Evolutionary conservation across 768 basidiomycete species (phyloP).

Genomic region (Hypholoma sublateritium): DNA sequence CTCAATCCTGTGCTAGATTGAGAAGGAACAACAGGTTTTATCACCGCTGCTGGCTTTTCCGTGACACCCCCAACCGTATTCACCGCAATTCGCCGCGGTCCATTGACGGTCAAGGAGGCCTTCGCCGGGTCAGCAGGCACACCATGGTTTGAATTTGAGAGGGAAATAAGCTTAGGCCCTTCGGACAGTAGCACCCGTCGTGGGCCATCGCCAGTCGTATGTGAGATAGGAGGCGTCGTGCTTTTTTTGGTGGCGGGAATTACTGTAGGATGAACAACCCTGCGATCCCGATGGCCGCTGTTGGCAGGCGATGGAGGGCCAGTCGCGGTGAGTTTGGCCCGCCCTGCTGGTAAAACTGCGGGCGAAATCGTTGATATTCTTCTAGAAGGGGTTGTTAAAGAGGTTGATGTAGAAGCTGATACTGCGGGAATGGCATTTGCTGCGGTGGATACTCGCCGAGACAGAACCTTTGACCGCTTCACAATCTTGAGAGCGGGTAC

Average conservation of each 20-base stretch:
- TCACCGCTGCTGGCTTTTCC: not conserved
- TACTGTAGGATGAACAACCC: not conserved
- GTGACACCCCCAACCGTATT: not conserved
- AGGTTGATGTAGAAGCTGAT: constrained; percentile 3
- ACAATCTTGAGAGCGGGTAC: constrained; percentile 49
- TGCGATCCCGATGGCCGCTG: not conserved
- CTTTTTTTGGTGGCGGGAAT: not conserved
- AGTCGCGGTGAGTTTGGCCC: not conserved
- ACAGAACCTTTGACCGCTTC: constrained; percentile 31
- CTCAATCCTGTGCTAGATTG: constrained; percentile 19
- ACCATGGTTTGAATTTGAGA: constrained; percentile 9
- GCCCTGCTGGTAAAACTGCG: not conserved
- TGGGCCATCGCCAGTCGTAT: constrained; percentile 20
- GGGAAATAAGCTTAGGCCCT: constrained; percentile 19
- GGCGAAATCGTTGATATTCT: constrained; percentile 9
- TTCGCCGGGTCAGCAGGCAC: constrained; percentile 13
- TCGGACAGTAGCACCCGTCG: constrained; percentile 31
- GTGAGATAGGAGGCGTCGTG: not conserved
- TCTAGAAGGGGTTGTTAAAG: constrained; percentile 7
- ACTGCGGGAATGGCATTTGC: not conserved
- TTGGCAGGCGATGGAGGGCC: not conserved
- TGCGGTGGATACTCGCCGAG: constrained; percentile 5
- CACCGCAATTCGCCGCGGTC: constrained; percentile 37
- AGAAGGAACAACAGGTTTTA: constrained; percentile 2
- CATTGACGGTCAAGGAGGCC: constrained; percentile 19